Percentiles rank a stretch among this genome's conserved stretches.
Conservation (phyloP, 768 basidiomycete species). For the Suillus plorans region DNA sequence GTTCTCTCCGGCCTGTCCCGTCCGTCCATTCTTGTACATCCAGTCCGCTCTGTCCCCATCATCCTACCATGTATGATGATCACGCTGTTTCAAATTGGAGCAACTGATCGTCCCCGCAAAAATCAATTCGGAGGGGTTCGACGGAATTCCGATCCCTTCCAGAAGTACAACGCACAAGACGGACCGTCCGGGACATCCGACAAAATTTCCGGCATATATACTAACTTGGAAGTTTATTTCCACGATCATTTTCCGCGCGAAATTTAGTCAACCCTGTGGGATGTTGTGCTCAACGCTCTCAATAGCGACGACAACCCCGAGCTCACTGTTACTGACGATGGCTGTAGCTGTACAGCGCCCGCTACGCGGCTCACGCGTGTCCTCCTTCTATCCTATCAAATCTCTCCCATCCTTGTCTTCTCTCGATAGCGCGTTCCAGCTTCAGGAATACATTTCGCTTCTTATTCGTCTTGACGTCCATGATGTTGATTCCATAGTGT, state of each 20-base stretch:
- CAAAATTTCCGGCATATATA: no score
- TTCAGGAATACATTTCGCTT: conserved; percentile 91
- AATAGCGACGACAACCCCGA: conserved; percentile 9
- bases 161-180: no score
- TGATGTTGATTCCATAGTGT: conserved; percentile 80
- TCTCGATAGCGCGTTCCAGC: conserved; percentile 89
- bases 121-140: no score
- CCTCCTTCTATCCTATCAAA: conserved; percentile 79
- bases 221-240: neutral
- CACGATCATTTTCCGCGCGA: neutral
- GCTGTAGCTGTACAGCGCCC: conserved; percentile 56
- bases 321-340: conserved; percentile 27
- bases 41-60: no score
- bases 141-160: no score
- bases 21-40: no score
- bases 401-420: conserved; percentile 65
- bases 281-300: neutral
- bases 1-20: no score
- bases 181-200: no score
- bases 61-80: no score
- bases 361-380: conserved; percentile 72
- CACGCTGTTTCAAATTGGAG: no score
- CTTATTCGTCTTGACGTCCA: conserved; percentile 86
- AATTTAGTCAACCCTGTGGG: conserved; percentile 2
- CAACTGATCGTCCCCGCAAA: no score